phyloP scores from a whole-genome alignment of 176 grass and related monocot species.

The Zea luxurians region DNA sequence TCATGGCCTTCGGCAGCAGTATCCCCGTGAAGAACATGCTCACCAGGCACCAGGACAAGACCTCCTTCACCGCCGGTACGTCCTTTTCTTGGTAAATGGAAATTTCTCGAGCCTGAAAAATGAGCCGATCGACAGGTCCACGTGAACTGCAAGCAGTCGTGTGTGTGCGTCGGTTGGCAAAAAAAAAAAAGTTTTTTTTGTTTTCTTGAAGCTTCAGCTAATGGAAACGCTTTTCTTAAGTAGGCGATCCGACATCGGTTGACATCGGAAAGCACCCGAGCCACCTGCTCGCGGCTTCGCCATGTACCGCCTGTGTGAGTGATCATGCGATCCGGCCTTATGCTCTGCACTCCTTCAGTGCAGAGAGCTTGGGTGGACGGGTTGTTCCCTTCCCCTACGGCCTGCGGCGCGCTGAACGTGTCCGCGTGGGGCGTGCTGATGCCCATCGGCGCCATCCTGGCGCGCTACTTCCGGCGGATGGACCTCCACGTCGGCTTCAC shows the following conservation, averaged over 20 bases:
- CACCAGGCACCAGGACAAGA: conserved; percentile 63
- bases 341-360: too few species aligned
- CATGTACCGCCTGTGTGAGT: too few species aligned
- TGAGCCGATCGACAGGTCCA: too few species aligned
- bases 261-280: conserved; percentile 23
- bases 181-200: conserved; percentile 32
- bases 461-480: conserved; percentile 71
- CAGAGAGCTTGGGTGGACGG: conserved; percentile 53
- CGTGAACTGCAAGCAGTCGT: background rate
- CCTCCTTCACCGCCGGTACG: conserved; percentile 76
- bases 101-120: background rate
- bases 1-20: conserved; percentile 60
- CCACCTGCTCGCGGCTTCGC: too few species aligned
- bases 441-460: conserved; percentile 83
- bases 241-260: conserved; percentile 34
- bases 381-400: conserved; percentile 64
- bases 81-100: background rate
- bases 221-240: conserved; percentile 33
- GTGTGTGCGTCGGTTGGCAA: conserved; percentile 24
- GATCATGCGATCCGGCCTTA: too few species aligned
- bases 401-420: conserved; percentile 66
- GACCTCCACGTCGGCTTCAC: conserved; percentile 75
- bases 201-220: conserved; percentile 38
- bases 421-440: conserved; percentile 85
- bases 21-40: conserved; percentile 69